A percentile compares a stretch with the other conserved stretches of the same genome.
These are phyloP conservation scores for Lobosporangium transversale DNA, from an alignment of 192 early-diverging fungal genomes.

Conservation along the genomic window DNA sequence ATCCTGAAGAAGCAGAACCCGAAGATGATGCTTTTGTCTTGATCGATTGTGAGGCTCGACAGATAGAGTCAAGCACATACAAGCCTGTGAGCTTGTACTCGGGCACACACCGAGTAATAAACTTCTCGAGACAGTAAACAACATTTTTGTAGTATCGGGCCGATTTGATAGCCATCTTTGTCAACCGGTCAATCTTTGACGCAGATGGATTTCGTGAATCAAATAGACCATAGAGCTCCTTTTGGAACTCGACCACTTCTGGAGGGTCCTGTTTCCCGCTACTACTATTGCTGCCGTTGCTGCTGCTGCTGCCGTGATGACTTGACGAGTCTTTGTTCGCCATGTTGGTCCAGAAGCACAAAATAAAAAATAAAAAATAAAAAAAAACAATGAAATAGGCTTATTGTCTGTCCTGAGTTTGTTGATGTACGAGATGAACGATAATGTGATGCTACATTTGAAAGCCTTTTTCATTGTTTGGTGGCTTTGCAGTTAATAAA, in stretches of 20 bases:
- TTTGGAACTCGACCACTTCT: constrained; percentile 52
- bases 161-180: constrained; percentile 54
- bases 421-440: too few relatives aligned
- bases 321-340: constrained; percentile 9
- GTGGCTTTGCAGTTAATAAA: too few relatives aligned
- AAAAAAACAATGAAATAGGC: too few relatives aligned
- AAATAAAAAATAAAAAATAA: too few relatives aligned
- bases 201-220: constrained; percentile 52
- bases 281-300: too few relatives aligned
- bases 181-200: constrained; percentile 56
- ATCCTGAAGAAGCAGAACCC: too few relatives aligned
- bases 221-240: constrained; percentile 50
- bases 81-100: constrained; percentile 69
- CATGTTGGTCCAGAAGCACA: too few relatives aligned
- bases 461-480: too few relatives aligned
- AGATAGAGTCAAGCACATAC: constrained; percentile 71
- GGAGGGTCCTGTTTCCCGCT: constrained; percentile 36
- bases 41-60: constrained; percentile 54
- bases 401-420: too few relatives aligned
- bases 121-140: constrained; percentile 59
- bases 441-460: too few relatives aligned
- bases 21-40: constrained; percentile 34
- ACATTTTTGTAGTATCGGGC: constrained; percentile 65
- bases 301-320: too few relatives aligned
- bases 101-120: constrained; percentile 59